A percentile compares a stretch with the other conserved stretches of the same genome.
Conservation (phyloP, 345 rosid species). For the Murraya paniculata region DNA sequence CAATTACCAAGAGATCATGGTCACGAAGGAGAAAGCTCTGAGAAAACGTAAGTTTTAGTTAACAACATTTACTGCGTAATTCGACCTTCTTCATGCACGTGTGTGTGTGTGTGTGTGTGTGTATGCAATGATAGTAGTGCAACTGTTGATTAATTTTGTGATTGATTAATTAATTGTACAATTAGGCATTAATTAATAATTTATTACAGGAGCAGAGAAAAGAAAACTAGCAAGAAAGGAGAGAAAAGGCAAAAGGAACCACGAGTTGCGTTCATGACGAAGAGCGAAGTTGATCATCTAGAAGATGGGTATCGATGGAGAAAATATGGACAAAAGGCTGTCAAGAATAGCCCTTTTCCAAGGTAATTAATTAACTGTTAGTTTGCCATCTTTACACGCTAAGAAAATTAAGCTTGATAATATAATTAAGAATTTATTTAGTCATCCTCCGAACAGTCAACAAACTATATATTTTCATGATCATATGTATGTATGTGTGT, state of each 20-base stretch:
- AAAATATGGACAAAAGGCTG: slow-evolving; percentile 89
- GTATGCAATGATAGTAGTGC: too few relatives aligned
- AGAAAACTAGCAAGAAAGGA: slow-evolving; percentile 33
- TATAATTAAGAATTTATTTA: neutral
- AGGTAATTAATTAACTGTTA: slow-evolving; percentile 32
- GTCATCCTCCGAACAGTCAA: slow-evolving; percentile 1
- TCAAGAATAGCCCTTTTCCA: slow-evolving; percentile 73
- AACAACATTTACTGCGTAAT: too few relatives aligned
- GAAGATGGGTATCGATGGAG: slow-evolving; percentile 94
- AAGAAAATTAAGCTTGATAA: neutral
- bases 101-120: too few relatives aligned
- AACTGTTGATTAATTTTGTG: neutral
- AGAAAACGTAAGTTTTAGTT: slow-evolving; percentile 43
- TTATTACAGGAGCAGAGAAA: slow-evolving; percentile 41
- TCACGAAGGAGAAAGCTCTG: slow-evolving; percentile 47
- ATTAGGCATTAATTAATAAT: neutral
- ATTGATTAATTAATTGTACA: too few relatives aligned
- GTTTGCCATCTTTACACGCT: slow-evolving; percentile 3
- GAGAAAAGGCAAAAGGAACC: slow-evolving; percentile 65
- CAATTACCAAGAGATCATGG: slow-evolving; percentile 26
- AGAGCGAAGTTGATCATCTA: slow-evolving; percentile 79
- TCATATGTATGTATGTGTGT: too few relatives aligned
- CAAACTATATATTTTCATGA: neutral
- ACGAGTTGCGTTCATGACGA: slow-evolving; percentile 80
- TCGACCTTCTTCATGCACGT: too few relatives aligned